Conservation (phyloP, 1,284 basidiomycete genomes). For the Cerioporus squamosus region DNA sequence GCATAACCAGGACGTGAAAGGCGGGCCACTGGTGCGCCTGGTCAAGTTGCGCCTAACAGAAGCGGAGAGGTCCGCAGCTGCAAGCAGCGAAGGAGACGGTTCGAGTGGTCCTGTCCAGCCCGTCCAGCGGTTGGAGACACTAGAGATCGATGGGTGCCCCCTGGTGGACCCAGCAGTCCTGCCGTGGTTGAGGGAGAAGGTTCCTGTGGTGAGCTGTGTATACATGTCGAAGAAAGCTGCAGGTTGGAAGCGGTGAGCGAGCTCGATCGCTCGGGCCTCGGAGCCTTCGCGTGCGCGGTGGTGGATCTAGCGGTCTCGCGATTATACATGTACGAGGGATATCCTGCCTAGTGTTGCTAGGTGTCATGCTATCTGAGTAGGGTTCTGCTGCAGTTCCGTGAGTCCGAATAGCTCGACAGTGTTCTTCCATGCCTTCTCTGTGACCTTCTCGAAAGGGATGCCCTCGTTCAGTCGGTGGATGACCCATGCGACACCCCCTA, state of each 20-base stretch:
- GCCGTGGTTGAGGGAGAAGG: conserved; percentile 61
- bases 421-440: conserved; percentile 68
- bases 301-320: not conserved
- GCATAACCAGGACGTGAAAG: conserved; percentile 52
- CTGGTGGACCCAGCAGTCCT: conserved; percentile 57
- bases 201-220: conserved; percentile 58
- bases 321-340: not conserved
- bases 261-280: not conserved
- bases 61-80: conserved; percentile 3
- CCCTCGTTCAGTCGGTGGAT: conserved; percentile 63
- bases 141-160: conserved; percentile 60
- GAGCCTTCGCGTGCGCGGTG: not conserved
- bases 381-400: conserved; percentile 38
- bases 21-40: conserved; percentile 57
- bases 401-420: conserved; percentile 67
- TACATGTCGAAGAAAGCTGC: conserved; percentile 57
- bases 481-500: conserved; percentile 81
- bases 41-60: conserved; percentile 51
- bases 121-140: conserved; percentile 45
- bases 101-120: conserved; percentile 6
- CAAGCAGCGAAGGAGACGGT: conserved; percentile 6
- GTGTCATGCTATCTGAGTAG: not conserved
- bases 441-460: conserved; percentile 61
- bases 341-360: no score
- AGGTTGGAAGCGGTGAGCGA: conserved; percentile 36